phyloP scores from a whole-genome alignment of 805 yeast genomes.

The Ogataea paraovalis region DNA sequence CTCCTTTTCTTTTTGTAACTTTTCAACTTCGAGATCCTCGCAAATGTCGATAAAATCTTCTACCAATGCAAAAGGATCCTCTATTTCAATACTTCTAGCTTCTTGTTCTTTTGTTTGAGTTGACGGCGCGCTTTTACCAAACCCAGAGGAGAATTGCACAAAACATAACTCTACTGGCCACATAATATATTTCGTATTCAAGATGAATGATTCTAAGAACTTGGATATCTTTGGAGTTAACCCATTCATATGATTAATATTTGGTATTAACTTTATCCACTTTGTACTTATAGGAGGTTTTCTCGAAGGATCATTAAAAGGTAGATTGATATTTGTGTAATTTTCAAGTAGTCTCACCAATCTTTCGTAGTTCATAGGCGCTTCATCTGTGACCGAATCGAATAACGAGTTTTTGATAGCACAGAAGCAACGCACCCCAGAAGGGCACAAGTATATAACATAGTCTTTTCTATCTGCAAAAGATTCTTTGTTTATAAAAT shows the following conservation, averaged over 20 bases:
- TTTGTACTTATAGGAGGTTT: slow-evolving; percentile 19
- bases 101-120: not conserved
- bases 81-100: slow-evolving; percentile 7
- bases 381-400: slow-evolving; percentile 33
- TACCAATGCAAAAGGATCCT: slow-evolving; percentile 26
- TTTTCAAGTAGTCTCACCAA: slow-evolving; percentile 35
- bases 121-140: not conserved
- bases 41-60: slow-evolving; percentile 26
- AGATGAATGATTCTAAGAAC: slow-evolving; percentile 36
- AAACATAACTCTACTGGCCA: slow-evolving; percentile 74
- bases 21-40: slow-evolving; percentile 10
- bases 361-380: slow-evolving; percentile 39
- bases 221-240: slow-evolving; percentile 59
- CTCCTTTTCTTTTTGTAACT: slow-evolving; percentile 3
- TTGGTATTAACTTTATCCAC: slow-evolving; percentile 71
- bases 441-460: slow-evolving; percentile 50
- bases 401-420: slow-evolving; percentile 31
- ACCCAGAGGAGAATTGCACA: slow-evolving; percentile 44
- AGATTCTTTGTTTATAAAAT: slow-evolving; percentile 10
- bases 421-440: slow-evolving; percentile 48
- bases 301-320: not conserved
- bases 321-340: slow-evolving; percentile 30
- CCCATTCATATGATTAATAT: slow-evolving; percentile 63
- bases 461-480: slow-evolving; percentile 26
- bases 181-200: slow-evolving; percentile 49